Evolutionary conservation across 208 protist genomes (phyloP), one percentile per base, ranked within the genome.

Genomic region (Wallacemonas sp.): DNA sequence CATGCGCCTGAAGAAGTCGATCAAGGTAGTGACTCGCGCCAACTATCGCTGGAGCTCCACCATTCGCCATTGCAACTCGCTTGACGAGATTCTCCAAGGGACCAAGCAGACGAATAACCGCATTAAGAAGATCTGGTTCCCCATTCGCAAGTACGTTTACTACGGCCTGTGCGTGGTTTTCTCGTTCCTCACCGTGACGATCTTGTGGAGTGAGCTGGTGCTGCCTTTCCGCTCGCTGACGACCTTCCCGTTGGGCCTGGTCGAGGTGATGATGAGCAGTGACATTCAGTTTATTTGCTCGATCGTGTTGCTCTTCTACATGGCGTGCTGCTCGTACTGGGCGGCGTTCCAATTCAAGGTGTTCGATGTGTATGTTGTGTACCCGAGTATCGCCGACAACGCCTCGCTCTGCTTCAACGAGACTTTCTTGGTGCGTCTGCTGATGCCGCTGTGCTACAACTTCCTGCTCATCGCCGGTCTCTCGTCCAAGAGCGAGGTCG

Each of bases 371-470:
- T 94, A 95, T 66, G 78, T 92, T 24, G 77, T 95, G n/a, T 85
- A 94, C 63, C 89, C 92, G 9, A 69, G 78, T 63, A 92, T 94
- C 50, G 85, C 88, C 42, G 87, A 95, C 55, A 92, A 92, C 61
- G 81, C 89, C 38, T 93, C 87, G 21, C 62, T 97, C 26, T 96
- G 90, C 73, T 97, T 97, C 74, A 90, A 88, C 66, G 78, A 86
- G 45, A 88, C 76, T 3, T 97, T 97, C 70, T 68, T 97, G 22
- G 68, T 89, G 34, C 89, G 92, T 59, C 74, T 97, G 54, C 78
- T 97, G 55, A 95, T 97, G 85, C 92, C 92, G 27, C 68, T 97
- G 58, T 95, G 89, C 78, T 96, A 91, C 65, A 95, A 94, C 70
- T 97, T 94, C 60, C 67, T 97, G 34, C 63, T 93, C 32, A 93